A percentile compares a stretch with the other conserved stretches of the same genome.
These are phyloP conservation scores for Wallacemonas rigidus DNA, from an alignment of 208 protist species.

Conservation along the genomic window DNA sequence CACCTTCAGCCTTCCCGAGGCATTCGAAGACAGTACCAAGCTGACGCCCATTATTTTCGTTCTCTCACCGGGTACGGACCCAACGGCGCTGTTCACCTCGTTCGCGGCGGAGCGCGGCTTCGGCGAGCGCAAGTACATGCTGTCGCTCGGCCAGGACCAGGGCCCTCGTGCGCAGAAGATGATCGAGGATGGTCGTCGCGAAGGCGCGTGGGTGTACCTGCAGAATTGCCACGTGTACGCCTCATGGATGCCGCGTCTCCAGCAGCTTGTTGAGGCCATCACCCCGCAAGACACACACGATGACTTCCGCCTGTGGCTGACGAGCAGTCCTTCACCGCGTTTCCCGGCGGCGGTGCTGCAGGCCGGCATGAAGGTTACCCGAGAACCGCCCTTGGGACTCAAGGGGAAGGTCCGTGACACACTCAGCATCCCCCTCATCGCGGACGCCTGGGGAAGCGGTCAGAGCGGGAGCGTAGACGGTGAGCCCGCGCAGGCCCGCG, in stretches of 20 bases:
- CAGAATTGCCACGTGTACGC: constrained; percentile 96
- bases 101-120: constrained; percentile 91
- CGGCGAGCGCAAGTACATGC: constrained; percentile 79
- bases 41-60: constrained; percentile 95
- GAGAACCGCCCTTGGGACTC: constrained; percentile 95
- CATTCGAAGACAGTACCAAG: constrained; percentile 89
- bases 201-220: constrained; percentile 94
- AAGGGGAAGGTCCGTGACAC: constrained; percentile 90
- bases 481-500: constrained; percentile 3
- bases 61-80: constrained; percentile 93
- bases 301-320: constrained; percentile 96
- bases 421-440: constrained; percentile 51
- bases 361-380: constrained; percentile 94
- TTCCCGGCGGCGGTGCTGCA: constrained; percentile 95
- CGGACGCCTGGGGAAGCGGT: constrained; percentile 60
- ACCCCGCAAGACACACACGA: constrained; percentile 67
- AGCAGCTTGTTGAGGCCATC: constrained; percentile 87
- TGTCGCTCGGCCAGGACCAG: constrained; percentile 95
- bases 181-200: constrained; percentile 74
- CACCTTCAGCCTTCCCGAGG: constrained; percentile 79
- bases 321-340: constrained; percentile 86
- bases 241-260: constrained; percentile 94
- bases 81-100: constrained; percentile 88
- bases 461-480: not conserved
- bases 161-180: constrained; percentile 87